phyloP scores from a whole-genome alignment of 202 grass and related monocot genomes.

The Digitaria exilis region DNA sequence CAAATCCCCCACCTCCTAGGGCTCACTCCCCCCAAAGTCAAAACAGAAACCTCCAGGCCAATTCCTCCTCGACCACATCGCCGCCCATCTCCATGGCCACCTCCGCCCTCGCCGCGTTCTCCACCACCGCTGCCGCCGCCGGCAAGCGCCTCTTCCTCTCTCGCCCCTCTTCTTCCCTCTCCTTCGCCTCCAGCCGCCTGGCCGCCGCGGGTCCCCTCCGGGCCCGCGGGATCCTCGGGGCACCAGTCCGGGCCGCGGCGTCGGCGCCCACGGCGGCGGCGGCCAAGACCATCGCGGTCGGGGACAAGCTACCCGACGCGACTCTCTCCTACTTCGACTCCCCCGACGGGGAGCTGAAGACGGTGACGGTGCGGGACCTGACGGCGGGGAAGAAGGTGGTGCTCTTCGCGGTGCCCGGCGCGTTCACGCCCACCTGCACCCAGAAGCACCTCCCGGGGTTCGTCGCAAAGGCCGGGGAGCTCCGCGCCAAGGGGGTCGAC shows the following conservation, averaged over 20 bases:
- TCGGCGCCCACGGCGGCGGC: slow-evolving; percentile 33
- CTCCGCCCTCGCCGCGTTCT: slow-evolving; percentile 42
- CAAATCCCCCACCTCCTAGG: slow-evolving; percentile 30
- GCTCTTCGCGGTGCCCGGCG: slow-evolving; percentile 75
- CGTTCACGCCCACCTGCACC: slow-evolving; percentile 85
- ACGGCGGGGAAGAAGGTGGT: slow-evolving; percentile 80
- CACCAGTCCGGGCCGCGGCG: slow-evolving; percentile 26
- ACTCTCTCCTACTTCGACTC: slow-evolving; percentile 76
- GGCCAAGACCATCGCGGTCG: slow-evolving; percentile 61
- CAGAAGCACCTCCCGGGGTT: slow-evolving; percentile 86
- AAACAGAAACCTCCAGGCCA: slow-evolving; percentile 22
- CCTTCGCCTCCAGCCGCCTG: slow-evolving; percentile 43
- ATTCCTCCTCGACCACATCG: slow-evolving; percentile 46
- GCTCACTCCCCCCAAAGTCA: slow-evolving; percentile 37
- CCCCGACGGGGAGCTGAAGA: slow-evolving; percentile 70
- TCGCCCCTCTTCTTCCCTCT: neutral
- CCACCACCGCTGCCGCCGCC: slow-evolving; percentile 28
- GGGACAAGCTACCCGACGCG: slow-evolving; percentile 68
- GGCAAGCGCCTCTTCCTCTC: slow-evolving; percentile 43
- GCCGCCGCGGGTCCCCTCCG: neutral
- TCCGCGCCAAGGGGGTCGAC: slow-evolving; percentile 72
- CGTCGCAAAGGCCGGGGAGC: slow-evolving; percentile 68
- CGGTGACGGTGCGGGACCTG: slow-evolving; percentile 73
- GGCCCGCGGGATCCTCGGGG: neutral
- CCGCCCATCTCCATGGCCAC: slow-evolving; percentile 40